Conservation (phyloP, 1,139 yeast genomes). For the Geotrichum siamense region DNA sequence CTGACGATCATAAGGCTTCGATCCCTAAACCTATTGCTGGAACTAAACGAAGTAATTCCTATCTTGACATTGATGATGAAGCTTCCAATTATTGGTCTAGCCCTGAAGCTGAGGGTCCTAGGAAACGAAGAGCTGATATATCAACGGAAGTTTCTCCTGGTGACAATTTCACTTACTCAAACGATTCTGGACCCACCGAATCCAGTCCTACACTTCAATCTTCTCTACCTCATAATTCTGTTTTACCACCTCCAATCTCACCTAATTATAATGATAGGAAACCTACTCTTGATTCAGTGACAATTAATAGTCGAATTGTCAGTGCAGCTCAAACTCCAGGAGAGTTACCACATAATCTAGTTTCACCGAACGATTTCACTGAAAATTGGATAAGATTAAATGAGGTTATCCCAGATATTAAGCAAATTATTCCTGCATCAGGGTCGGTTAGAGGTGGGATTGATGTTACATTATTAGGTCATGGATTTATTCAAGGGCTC, state of each 20-base stretch:
- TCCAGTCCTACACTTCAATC: constrained; percentile 1
- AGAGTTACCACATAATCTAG: constrained; percentile 10
- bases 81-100: constrained; percentile 2
- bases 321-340: constrained; percentile 10
- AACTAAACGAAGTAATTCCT: constrained; percentile 14
- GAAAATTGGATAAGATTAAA: background rate
- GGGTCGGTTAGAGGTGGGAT: constrained; percentile 93
- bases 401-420: constrained; percentile 49
- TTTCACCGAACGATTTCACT: constrained; percentile 7
- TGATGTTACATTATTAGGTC: constrained; percentile 80
- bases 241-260: background rate
- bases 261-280: background rate
- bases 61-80: constrained; percentile 13
- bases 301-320: constrained; percentile 5
- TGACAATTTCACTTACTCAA: background rate
- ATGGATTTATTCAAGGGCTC: constrained; percentile 73
- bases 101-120: constrained; percentile 14
- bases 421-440: constrained; percentile 81
- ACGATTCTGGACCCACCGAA: background rate
- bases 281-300: background rate
- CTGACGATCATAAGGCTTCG: constrained; percentile 72
- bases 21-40: constrained; percentile 13
- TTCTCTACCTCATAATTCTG: too few relatives aligned
- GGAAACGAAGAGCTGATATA: constrained; percentile 5
- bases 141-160: too few relatives aligned